Conservation (phyloP, 176 grass and related monocot species). For the Triticum timopheevii region DNA sequence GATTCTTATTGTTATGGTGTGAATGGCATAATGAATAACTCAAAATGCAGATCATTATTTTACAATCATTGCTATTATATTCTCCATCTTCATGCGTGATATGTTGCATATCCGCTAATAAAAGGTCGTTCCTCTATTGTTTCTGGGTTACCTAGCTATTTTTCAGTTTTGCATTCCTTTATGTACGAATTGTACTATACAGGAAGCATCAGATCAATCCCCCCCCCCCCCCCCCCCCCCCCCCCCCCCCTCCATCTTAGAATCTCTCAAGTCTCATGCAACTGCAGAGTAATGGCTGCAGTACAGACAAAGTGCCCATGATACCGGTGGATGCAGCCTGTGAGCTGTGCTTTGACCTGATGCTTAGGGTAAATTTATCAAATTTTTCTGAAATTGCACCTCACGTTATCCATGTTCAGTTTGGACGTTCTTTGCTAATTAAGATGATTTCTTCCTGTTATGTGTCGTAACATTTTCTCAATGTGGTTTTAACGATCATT, state of each 20-base stretch:
- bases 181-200: background rate
- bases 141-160: background rate
- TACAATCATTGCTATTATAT: background rate
- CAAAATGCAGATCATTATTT: background rate
- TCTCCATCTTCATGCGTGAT: background rate
- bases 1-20: background rate
- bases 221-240: no score
- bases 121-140: background rate
- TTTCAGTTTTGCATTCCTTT: background rate
- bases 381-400: no score
- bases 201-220: background rate
- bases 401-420: no score
- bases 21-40: background rate
- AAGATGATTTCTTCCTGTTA: no score
- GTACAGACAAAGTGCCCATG: no score
- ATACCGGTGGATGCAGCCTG: no score
- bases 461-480: no score
- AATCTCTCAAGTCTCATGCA: background rate
- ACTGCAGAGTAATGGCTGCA: no score
- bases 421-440: no score
- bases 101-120: background rate
- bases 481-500: no score
- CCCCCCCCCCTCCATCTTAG: background rate
- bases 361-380: no score
- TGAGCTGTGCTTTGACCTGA: no score